Evolutionary conservation across 495 filamentous ascomycete species (phyloP).

Genomic region (Hypoxylon cercidicola): DNA sequence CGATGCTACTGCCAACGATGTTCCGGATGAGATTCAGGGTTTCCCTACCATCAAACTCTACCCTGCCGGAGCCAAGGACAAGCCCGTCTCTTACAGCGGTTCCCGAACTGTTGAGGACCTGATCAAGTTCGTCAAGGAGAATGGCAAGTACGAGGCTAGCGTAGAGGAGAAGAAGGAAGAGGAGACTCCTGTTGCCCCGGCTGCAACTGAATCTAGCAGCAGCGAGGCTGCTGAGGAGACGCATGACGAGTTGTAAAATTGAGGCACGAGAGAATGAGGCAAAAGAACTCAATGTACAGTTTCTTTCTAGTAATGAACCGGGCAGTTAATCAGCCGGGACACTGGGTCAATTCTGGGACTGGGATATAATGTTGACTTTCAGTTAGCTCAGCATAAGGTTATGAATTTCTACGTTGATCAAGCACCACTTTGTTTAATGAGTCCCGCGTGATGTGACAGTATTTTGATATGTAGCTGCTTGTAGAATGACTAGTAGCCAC

Average conservation of each 20-base stretch:
- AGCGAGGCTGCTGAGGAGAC: slow-evolving; percentile 55
- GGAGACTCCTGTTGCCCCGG: slow-evolving; percentile 64
- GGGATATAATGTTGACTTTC: slow-evolving; percentile 46
- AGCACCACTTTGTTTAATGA: background rate
- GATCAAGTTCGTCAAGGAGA: slow-evolving; percentile 91
- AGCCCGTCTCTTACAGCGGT: slow-evolving; percentile 87
- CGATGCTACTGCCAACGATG: slow-evolving; percentile 95
- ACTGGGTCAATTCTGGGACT: slow-evolving; percentile 41
- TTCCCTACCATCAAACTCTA: slow-evolving; percentile 99
- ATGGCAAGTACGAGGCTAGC: slow-evolving; percentile 84
- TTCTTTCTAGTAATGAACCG: slow-evolving; percentile 41
- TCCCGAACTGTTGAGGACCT: slow-evolving; percentile 94
- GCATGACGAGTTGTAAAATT: slow-evolving; percentile 74
- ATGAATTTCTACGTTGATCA: slow-evolving; percentile 41
- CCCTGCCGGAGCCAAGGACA: slow-evolving; percentile 87
- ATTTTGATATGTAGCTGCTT: too few species aligned
- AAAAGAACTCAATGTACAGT: slow-evolving; percentile 39
- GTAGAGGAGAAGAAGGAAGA: slow-evolving; percentile 63
- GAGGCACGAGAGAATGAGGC: slow-evolving; percentile 20
- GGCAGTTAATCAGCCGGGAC: slow-evolving; percentile 38
- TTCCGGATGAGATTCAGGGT: slow-evolving; percentile 94
- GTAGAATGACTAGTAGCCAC: too few species aligned
- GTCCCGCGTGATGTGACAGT: background rate
- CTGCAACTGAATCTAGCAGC: slow-evolving; percentile 59
- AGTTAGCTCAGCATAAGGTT: slow-evolving; percentile 46